A percentile compares a stretch with the other conserved stretches of the same genome.
phyloP scores from a whole-genome alignment of 345 rosid genomes.

The Gossypium arboreum region DNA sequence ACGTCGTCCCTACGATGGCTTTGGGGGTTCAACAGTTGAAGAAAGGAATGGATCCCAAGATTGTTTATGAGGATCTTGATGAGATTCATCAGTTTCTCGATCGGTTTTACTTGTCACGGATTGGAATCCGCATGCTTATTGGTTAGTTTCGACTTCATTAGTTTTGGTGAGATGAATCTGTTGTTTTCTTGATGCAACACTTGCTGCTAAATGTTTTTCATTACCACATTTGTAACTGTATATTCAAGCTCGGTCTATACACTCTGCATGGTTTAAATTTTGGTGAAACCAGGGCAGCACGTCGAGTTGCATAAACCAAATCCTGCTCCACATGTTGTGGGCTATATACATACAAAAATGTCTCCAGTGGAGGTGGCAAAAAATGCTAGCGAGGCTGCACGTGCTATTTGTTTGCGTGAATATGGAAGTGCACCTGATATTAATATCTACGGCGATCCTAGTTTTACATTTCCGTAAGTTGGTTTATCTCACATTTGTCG shows the following conservation, averaged over 20 bases:
- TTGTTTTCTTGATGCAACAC: neutral
- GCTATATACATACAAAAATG: conserved; percentile 91
- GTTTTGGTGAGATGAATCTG: neutral
- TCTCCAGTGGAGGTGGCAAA: conserved; percentile 88
- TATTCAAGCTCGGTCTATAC: neutral
- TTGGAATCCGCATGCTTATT: conserved; percentile 91
- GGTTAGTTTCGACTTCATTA: conserved; percentile 41
- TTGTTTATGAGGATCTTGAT: conserved; percentile 52
- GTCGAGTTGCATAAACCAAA: conserved; percentile 96
- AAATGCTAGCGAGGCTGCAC: conserved; percentile 90
- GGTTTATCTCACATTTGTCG: neutral
- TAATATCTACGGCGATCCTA: conserved; percentile 80
- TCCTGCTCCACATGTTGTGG: conserved; percentile 75
- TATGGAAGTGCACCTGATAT: conserved; percentile 86
- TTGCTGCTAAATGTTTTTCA: neutral
- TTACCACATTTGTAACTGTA: neutral
- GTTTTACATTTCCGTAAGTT: conserved; percentile 92
- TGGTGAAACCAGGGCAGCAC: conserved; percentile 83
- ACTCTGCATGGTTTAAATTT: conserved; percentile 6
- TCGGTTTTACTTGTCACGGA: conserved; percentile 91
- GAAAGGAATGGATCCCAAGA: conserved; percentile 56
- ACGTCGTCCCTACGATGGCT: conserved; percentile 98
- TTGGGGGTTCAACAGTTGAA: conserved; percentile 91
- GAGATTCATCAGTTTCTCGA: conserved; percentile 95
- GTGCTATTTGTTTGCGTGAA: conserved; percentile 73